Evolutionary conservation across 2,329 filamentous ascomycete genomes (phyloP), one percentile per base, ranked within the genome.

Genomic region (Epicoccum sorghinum): DNA sequence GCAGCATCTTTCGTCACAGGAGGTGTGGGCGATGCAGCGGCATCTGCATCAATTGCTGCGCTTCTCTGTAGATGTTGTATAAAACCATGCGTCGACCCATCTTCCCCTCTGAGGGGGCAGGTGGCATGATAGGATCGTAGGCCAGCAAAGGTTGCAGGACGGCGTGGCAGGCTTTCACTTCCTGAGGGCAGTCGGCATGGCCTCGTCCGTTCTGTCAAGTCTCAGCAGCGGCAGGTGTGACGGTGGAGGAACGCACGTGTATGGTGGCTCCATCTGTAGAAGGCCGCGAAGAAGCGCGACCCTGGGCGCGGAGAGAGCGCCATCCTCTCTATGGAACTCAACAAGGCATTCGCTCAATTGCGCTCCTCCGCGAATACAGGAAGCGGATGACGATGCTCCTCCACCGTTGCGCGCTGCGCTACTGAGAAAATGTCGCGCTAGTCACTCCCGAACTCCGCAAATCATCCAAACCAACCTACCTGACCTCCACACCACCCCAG

Each of bases 261-360:
- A 40, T 62, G 58, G 33, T 62, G 49, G 50, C 59, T 75, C 78
- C 76, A 80, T 62, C 67, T 68, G 64, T 78, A 79, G 60, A 80
- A 80, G 46, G 72, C 71, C 10, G 68, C 66, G 63, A 78, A 79
- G 67, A 80, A 80, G 62, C 73, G 74, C 36, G 57, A 52, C 13
- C 64, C 55, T 8, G 60, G 52, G 41, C 63, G 64, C 57, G 60
- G 62, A 32, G 59, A 48, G 37, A 62, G 58, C 55, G 59, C 52
- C 65, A 68, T 68, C 6, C 6, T 50, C 23, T 22, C 46, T 37
- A 42, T 46, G 45, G 5, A 9, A 6, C 7, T 42, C 42, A 50
- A 5, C 41, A n/a, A 42, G 36, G 37, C 52, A 50, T 47, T 4
- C 30, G 25, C 47, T 37, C 30, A 23, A 10, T 22, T 23, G 35